Evolutionary conservation across 805 yeast species (phyloP).

Genomic region (Tetrapisispora taiwanensis): DNA sequence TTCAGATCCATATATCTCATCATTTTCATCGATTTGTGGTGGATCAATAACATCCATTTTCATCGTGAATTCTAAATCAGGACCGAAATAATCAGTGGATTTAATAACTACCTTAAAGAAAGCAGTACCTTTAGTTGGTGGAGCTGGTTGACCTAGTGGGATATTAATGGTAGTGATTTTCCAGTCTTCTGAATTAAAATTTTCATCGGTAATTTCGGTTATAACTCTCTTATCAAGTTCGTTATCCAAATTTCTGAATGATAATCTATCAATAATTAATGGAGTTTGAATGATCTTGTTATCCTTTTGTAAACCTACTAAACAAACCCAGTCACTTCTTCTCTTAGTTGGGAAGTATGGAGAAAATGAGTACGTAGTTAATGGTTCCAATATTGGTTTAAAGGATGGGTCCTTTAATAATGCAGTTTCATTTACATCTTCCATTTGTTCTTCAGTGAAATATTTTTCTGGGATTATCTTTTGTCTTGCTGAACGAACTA

Average conservation of each 20-base stretch:
- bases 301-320: slow-evolving; percentile 65
- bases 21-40: slow-evolving; percentile 32
- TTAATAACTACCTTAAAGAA: slow-evolving; percentile 63
- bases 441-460: slow-evolving; percentile 25
- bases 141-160: slow-evolving; percentile 66
- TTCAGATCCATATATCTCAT: slow-evolving; percentile 48
- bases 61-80: slow-evolving; percentile 65
- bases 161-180: slow-evolving; percentile 65
- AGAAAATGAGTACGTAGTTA: slow-evolving; percentile 52
- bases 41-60: slow-evolving; percentile 59
- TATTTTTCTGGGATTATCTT: slow-evolving; percentile 40
- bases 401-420: slow-evolving; percentile 61
- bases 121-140: slow-evolving; percentile 53
- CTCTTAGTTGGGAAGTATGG: slow-evolving; percentile 64
- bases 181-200: slow-evolving; percentile 30
- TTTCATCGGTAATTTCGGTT: slow-evolving; percentile 25
- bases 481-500: slow-evolving; percentile 63
- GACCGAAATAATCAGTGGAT: slow-evolving; percentile 71
- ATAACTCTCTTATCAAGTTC: slow-evolving; percentile 24
- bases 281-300: slow-evolving; percentile 69
- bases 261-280: slow-evolving; percentile 18
- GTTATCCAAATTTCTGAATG: slow-evolving; percentile 20
- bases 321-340: slow-evolving; percentile 52
- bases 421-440: slow-evolving; percentile 56
- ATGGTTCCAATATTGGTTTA: slow-evolving; percentile 58